These are phyloP conservation scores for Annulohypoxylon nitens DNA, from an alignment of 495 filamentous ascomycete genomes.

Conservation along the genomic window DNA sequence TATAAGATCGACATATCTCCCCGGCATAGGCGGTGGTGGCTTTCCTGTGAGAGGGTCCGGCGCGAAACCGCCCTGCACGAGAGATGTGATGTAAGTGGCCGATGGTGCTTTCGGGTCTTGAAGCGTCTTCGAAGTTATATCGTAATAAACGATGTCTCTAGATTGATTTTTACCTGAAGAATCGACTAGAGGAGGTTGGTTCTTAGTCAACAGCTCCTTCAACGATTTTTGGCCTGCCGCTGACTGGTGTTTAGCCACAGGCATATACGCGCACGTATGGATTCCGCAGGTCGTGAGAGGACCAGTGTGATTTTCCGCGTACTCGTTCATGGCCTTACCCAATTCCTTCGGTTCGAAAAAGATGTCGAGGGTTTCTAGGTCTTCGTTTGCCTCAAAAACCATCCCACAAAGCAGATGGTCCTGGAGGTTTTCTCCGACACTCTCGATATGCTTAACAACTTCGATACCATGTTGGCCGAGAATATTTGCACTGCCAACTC, in stretches of 20 bases:
- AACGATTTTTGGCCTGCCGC: constrained; percentile 27
- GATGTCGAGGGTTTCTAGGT: constrained; percentile 78
- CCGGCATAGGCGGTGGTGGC: background rate
- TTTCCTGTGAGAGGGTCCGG: constrained; percentile 29
- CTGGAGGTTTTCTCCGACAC: constrained; percentile 76
- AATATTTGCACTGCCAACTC: constrained; percentile 75
- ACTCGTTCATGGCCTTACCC: constrained; percentile 49
- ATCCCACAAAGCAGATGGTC: constrained; percentile 60
- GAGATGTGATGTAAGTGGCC: constrained; percentile 43
- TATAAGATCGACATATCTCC: constrained; percentile 43
- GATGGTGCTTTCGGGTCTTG: constrained; percentile 31
- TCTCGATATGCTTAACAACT: constrained; percentile 75
- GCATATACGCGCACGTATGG: constrained; percentile 83
- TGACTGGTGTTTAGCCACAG: constrained; percentile 20
- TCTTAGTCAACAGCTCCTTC: constrained; percentile 62
- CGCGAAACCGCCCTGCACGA: constrained; percentile 15
- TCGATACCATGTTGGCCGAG: constrained; percentile 72
- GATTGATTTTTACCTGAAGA: background rate
- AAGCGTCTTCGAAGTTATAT: constrained; percentile 38
- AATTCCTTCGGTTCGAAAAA: constrained; percentile 75
- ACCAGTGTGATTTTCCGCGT: constrained; percentile 30
- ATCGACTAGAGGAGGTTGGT: constrained; percentile 68
- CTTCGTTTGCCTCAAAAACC: constrained; percentile 57
- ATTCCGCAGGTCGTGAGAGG: constrained; percentile 69
- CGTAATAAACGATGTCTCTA: constrained; percentile 22